Evolutionary conservation across 495 filamentous ascomycete species (phyloP).

Genomic region (Acidiella bohemica): DNA sequence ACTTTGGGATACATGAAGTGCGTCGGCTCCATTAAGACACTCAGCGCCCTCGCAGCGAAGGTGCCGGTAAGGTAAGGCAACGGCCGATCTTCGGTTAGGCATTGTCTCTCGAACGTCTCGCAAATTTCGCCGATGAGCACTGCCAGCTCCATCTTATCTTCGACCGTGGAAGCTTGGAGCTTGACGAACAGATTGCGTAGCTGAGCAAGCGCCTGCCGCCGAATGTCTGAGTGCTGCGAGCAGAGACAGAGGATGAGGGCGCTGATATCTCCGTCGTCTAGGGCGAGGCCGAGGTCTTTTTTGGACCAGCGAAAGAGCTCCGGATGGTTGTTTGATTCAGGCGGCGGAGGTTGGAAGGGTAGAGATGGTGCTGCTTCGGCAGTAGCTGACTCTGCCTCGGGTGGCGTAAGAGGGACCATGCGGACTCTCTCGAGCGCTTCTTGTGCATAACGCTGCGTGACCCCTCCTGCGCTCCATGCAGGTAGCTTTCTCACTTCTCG

Average conservation of each 20-base stretch:
- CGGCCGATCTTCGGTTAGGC: conserved; percentile 23
- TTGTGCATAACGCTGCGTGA: too few relatives aligned
- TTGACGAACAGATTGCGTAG: conserved; percentile 49
- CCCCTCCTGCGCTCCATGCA: neutral
- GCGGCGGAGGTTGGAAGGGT: conserved; percentile 23
- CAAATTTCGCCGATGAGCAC: conserved; percentile 64
- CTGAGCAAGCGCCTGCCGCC: conserved; percentile 59
- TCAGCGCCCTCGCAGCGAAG: conserved; percentile 56
- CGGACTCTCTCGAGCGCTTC: too few relatives aligned
- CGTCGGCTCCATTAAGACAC: conserved; percentile 58
- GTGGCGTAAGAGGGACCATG: too few relatives aligned
- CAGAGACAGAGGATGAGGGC: conserved; percentile 61
- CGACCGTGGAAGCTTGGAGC: conserved; percentile 43
- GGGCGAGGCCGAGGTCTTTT: conserved; percentile 57
- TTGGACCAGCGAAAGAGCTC: conserved; percentile 53
- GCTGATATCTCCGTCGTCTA: conserved; percentile 56
- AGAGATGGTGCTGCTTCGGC: conserved; percentile 2
- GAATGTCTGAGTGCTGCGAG: conserved; percentile 56
- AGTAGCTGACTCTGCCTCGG: neutral
- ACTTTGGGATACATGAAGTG: conserved; percentile 77
- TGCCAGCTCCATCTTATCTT: conserved; percentile 62
- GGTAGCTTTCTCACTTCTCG: neutral
- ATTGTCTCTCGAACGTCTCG: conserved; percentile 49
- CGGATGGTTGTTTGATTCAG: conserved; percentile 41
- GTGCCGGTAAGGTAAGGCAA: conserved; percentile 59